Evolutionary conservation across 306 rosid genomes (phyloP), one percentile per base, ranked within the genome.

Genomic region (Castanopsis chinensis): DNA sequence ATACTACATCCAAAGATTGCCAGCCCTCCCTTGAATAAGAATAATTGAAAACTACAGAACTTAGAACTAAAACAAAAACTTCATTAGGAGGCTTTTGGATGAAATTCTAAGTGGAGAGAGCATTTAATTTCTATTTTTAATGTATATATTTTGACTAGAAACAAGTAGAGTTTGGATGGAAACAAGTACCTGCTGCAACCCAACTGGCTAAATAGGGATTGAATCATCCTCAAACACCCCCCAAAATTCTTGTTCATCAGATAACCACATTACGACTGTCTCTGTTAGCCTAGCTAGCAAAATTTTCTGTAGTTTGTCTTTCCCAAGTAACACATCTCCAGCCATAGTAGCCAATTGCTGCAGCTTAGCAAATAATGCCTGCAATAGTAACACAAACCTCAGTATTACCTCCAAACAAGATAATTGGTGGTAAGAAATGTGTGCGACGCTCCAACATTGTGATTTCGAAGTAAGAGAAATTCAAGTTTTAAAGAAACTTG

Each of bases 241-340:
- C 99, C 98, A 95, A 86, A 95, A 93, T 81, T 95, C 99, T 83
- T 95, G 99, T 68, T 93, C 99, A 79, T 90, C 97, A 18, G 97
- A 91, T 84, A 95, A 78, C 99, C 99, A 95, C 87, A 95, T 95
- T 69, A 95, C 88, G 79, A 95, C 93, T 25, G 99, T 95, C 92
- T 95, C 99, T 13, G 99, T 95, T 68, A 95, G 82, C 85, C 99
- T 89, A 45, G 99, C 99, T 73, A 95, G 97, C 87, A 95, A 89
- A 85, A 89, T 90, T 82, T 95, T 95, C 85, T 95, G 98, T 82
- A 95, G 88, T 83, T 90, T 93, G 30, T 95, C 97, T 86, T 86
- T 95, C 81, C 96, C 99, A 73, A 80, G 92, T 73, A 95, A 86
- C 45, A 95, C 99, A 84, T 95, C 98, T 70, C 97, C 98, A 8